Conservation (phyloP, 768 basidiomycete genomes). For the Galerina marginata region DNA sequence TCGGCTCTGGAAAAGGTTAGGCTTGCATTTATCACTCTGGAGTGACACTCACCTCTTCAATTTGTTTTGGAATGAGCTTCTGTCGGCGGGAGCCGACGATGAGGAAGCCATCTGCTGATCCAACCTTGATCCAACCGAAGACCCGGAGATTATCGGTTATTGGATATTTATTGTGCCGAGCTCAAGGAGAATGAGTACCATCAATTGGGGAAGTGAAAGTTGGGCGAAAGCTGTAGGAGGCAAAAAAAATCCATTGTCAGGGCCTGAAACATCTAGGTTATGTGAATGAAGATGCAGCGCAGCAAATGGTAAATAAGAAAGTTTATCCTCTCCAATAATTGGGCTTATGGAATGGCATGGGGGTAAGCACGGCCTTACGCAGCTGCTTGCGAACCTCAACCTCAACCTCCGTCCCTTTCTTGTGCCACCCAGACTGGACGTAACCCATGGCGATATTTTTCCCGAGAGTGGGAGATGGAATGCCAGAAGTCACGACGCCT, state of each 20-base stretch:
- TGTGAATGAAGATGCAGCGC: neutral
- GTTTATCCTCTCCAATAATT: conserved; percentile 75
- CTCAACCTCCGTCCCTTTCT: conserved; percentile 85
- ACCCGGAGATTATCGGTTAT: conserved; percentile 4
- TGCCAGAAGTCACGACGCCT: conserved; percentile 91
- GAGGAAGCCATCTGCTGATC: neutral
- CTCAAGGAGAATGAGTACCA: neutral
- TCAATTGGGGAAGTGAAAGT: neutral
- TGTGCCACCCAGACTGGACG: conserved; percentile 73
- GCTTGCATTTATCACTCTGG: neutral
- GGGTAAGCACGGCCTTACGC: conserved; percentile 72
- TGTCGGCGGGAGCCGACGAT: conserved; percentile 4
- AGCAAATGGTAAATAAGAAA: neutral
- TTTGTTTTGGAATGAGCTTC: neutral
- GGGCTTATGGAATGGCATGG: conserved; percentile 88
- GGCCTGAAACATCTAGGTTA: neutral
- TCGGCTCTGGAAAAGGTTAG: neutral
- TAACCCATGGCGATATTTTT: conserved; percentile 99
- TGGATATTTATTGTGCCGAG: neutral
- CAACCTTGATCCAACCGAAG: neutral
- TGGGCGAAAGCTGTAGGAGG: neutral
- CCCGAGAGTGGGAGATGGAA: conserved; percentile 88
- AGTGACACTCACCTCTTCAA: neutral
- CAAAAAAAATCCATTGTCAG: neutral
- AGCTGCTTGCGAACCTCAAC: conserved; percentile 87